phyloP scores from a whole-genome alignment of 2,329 filamentous ascomycete species.

The Nemania diffusa region DNA sequence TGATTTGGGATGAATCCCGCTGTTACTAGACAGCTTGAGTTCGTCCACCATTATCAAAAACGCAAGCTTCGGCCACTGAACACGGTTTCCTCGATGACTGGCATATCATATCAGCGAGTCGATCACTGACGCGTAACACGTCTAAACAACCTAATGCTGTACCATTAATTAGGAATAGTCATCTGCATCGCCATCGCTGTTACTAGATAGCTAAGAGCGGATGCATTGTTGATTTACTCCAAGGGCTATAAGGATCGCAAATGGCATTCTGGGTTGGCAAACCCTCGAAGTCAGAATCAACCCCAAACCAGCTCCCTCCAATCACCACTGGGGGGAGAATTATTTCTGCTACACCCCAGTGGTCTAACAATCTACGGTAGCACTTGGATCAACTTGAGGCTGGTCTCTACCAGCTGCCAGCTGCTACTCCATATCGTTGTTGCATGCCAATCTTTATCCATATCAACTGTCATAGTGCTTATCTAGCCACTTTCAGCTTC shows the following conservation, averaged over 20 bases:
- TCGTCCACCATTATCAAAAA: slow-evolving; percentile 22
- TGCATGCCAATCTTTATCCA: background rate
- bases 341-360: background rate
- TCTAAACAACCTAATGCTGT: slow-evolving; percentile 37
- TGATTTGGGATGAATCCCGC: slow-evolving; percentile 35
- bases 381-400: background rate
- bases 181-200: slow-evolving; percentile 43
- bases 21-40: slow-evolving; percentile 47
- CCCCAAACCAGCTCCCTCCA: background rate
- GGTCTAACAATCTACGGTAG: slow-evolving; percentile 4
- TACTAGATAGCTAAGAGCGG: slow-evolving; percentile 48
- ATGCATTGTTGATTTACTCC: background rate
- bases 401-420: background rate
- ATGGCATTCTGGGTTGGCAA: slow-evolving; percentile 1
- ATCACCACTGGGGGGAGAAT: background rate
- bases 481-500: background rate
- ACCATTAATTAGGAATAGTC: slow-evolving; percentile 26
- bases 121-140: slow-evolving; percentile 29
- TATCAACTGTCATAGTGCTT: background rate
- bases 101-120: background rate
- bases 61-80: background rate
- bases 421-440: background rate
- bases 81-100: slow-evolving; percentile 1
- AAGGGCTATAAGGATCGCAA: slow-evolving; percentile 14
- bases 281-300: background rate